These are phyloP conservation scores for Globisporangium irregulare DNA, from an alignment of 352 stramenopile genomes.

Conservation along the genomic window DNA sequence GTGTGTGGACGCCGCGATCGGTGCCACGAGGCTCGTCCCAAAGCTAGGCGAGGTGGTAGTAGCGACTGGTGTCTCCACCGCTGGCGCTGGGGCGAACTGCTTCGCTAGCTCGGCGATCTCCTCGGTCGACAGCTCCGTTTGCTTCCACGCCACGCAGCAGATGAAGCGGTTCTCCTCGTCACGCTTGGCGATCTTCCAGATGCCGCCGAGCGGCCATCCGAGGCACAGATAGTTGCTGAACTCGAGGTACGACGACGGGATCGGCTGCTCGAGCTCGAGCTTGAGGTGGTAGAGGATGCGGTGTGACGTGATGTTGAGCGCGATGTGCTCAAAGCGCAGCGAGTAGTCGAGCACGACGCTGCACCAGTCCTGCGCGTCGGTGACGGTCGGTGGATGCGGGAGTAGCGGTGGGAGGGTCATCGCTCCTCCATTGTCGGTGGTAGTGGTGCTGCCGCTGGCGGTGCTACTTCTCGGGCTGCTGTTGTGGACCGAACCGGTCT, in stretches of 20 bases:
- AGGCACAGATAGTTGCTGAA: slow-evolving; percentile 46
- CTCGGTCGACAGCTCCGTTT: slow-evolving; percentile 41
- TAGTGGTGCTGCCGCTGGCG: not conserved
- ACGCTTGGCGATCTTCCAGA: slow-evolving; percentile 47
- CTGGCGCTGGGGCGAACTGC: slow-evolving; percentile 21
- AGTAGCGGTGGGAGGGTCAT: not conserved
- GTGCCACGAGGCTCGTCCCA: not conserved
- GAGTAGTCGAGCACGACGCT: slow-evolving; percentile 38
- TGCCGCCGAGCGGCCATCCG: slow-evolving; percentile 43
- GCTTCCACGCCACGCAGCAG: slow-evolving; percentile 43
- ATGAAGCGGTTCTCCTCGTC: slow-evolving; percentile 28
- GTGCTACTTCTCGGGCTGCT: not conserved
- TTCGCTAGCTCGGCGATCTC: slow-evolving; percentile 36
- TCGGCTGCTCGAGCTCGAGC: slow-evolving; percentile 34
- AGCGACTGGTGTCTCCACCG: not conserved
- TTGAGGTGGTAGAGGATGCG: slow-evolving; percentile 47
- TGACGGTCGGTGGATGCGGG: not conserved
- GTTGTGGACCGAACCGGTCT: not conserved
- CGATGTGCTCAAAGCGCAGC: slow-evolving; percentile 41
- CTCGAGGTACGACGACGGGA: slow-evolving; percentile 28
- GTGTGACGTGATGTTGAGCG: slow-evolving; percentile 44
- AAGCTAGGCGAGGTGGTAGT: not conserved
- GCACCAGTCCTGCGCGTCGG: slow-evolving; percentile 41
- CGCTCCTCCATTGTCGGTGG: not conserved
- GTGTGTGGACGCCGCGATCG: slow-evolving; percentile 1